Percentiles rank a stretch among this genome's conserved stretches.
phyloP scores from a whole-genome alignment of 495 filamentous ascomycete genomes.

The Pyronema domesticum region DNA sequence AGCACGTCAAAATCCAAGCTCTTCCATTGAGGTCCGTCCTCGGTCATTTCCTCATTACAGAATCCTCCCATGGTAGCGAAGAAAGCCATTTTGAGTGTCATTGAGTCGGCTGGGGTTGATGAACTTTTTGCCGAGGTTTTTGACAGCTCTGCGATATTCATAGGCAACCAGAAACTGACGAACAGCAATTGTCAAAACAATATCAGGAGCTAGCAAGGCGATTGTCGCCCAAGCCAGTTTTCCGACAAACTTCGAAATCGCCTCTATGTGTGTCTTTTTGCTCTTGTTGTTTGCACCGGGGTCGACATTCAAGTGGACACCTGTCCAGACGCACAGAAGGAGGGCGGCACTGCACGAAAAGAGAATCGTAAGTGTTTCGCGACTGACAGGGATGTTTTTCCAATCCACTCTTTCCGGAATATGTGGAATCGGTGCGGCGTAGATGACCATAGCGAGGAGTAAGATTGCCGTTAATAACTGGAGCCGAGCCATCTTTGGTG shows the following conservation, averaged over 20 bases:
- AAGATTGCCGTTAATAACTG: too few species aligned
- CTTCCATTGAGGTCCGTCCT: not conserved
- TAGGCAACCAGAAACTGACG: not conserved
- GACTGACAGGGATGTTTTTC: not conserved
- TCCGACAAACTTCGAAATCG: not conserved
- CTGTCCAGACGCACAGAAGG: not conserved
- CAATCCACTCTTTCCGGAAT: too few species aligned
- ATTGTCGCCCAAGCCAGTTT: not conserved
- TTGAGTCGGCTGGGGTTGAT: not conserved
- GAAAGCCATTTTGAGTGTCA: constrained; percentile 1
- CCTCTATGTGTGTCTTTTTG: not conserved
- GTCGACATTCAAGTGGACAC: constrained; percentile 1
- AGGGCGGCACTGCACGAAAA: not conserved
- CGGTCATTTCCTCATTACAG: not conserved
- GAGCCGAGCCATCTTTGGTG: too few species aligned
- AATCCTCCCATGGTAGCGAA: constrained; percentile 1
- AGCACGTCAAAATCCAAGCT: not conserved
- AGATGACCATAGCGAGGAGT: too few species aligned
- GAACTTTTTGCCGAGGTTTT: not conserved
- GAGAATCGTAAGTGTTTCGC: not conserved
- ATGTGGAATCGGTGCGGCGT: too few species aligned
- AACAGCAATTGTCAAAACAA: not conserved
- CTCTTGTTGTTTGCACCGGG: not conserved
- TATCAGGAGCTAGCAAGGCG: not conserved
- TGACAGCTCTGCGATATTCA: not conserved